Evolutionary conservation across 108 stramenopile species (phyloP), one percentile per base, ranked within the genome.

Genomic region (Nitzschia sp.): DNA sequence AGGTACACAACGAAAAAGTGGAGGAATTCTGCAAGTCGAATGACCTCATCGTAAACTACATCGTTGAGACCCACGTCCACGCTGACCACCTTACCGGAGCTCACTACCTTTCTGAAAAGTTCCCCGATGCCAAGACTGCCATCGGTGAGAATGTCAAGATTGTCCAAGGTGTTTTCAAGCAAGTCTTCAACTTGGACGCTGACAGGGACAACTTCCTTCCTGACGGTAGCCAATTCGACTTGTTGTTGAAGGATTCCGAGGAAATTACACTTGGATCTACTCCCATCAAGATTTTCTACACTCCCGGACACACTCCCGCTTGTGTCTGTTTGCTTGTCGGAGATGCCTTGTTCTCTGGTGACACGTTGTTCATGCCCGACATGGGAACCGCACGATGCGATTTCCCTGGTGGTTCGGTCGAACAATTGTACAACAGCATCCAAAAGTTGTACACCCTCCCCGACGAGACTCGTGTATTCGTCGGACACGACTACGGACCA

Each of bases 321-420:
- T 67, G 66, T 43, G 22, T 67, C 41, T 54, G 39, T n/a, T 29
- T 67, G 40, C 38, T 67, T 10, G 22, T 67, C 24, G 66, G 66
- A 15, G 66, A 67, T 55, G 66, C 66, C 14, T 53, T 67, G 10
- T 67, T 67, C 34, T 55, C 66, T 9, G 66, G 66, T 10, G 66
- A 67, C 53, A 67, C 66, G 0, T 39, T 67, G 21, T 67, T 67
- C 53, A 67, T 67, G 66, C 66, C 66, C 7, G 66, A 67, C 39
- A 67, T 67, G 66, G 66, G 66, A 51, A 67, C 66, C 51, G 66
- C 66, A 3, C 66, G 66, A 17, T 67, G 66, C 41, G 66, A 67
- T 25, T 67, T 67, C 21, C 66, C 66, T 2, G 66, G 51, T 8
- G 66, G 66, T 38, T 67, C 66, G 6, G 66, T 67, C 17, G 66